Percentiles rank a stretch among this genome's conserved stretches.
Conservation (phyloP, 2,329 filamentous ascomycete species). For the Microsporum canis region DNA sequence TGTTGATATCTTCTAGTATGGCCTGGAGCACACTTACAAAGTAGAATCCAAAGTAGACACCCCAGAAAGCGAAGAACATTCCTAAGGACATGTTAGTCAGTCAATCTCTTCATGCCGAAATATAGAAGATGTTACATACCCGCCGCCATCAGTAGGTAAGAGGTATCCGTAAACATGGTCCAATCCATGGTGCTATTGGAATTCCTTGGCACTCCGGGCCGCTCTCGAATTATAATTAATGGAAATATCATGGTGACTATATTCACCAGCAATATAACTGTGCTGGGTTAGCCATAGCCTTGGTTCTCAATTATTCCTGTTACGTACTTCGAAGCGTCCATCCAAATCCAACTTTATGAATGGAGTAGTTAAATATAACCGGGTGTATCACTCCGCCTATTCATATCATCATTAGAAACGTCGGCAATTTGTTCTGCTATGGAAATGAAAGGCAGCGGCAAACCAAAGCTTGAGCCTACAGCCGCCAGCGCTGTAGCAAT, state of each 20-base stretch:
- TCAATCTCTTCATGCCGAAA: not conserved
- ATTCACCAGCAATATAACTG: constrained; percentile 17
- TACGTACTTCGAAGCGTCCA: constrained; percentile 22
- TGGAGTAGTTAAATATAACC: constrained; percentile 21
- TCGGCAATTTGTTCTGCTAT: not conserved
- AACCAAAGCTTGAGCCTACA: constrained; percentile 24
- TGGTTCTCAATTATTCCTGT: not conserved
- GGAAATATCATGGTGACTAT: constrained; percentile 13
- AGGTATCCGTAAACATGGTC: constrained; percentile 12
- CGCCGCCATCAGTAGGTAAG: constrained; percentile 17
- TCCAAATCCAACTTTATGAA: constrained; percentile 22
- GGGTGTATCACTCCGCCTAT: constrained; percentile 24
- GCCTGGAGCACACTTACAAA: constrained; percentile 12
- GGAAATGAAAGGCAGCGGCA: not conserved
- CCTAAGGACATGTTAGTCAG: constrained; percentile 3
- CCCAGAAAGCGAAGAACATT: constrained; percentile 24
- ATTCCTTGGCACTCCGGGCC: not conserved
- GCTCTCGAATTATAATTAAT: constrained; percentile 13
- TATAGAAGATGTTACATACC: constrained; percentile 10
- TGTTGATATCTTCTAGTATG: not conserved
- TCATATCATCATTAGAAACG: not conserved
- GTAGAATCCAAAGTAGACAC: constrained; percentile 25
- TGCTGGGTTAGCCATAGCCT: not conserved
- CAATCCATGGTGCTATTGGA: constrained; percentile 7
- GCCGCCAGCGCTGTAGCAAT: constrained; percentile 25